Conservation (phyloP, 78 protist species). For the Speleostelium caveatum region DNA sequence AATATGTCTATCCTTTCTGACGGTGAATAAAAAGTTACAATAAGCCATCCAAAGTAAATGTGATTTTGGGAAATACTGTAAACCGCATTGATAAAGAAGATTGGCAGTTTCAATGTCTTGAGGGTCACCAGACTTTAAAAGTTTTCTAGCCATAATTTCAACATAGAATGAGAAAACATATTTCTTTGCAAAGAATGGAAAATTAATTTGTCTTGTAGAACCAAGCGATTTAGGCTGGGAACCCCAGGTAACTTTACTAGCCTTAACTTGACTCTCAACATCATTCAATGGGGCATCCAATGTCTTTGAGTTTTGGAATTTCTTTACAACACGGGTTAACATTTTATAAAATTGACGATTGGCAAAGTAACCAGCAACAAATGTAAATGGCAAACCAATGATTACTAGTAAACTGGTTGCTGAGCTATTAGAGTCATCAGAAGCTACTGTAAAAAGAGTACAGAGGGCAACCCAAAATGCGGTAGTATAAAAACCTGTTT, state of each 20-base stretch:
- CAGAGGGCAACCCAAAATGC: slow-evolving; percentile 51
- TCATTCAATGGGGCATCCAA: neutral
- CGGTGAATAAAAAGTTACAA: slow-evolving; percentile 40
- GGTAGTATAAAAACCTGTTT: slow-evolving; percentile 44
- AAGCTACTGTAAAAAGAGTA: slow-evolving; percentile 28
- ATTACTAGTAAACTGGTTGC: slow-evolving; percentile 21
- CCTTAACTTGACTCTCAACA: neutral
- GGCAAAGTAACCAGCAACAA: slow-evolving; percentile 27
- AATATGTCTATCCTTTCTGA: slow-evolving; percentile 63
- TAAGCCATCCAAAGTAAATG: slow-evolving; percentile 68
- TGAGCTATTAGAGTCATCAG: neutral
- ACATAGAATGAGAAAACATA: slow-evolving; percentile 22
- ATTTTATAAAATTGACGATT: slow-evolving; percentile 9
- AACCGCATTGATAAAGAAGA: slow-evolving; percentile 61
- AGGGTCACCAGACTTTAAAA: neutral
- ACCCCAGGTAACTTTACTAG: slow-evolving; percentile 7
- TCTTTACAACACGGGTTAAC: neutral
- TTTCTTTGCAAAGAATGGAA: slow-evolving; percentile 28
- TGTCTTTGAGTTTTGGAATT: neutral
- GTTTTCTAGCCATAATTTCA: slow-evolving; percentile 49
- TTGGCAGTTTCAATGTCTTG: slow-evolving; percentile 54
- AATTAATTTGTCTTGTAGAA: slow-evolving; percentile 15
- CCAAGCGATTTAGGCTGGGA: slow-evolving; percentile 12
- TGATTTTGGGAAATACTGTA: slow-evolving; percentile 63
- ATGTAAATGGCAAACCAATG: slow-evolving; percentile 33